Evolutionary conservation across 768 basidiomycete species (phyloP), one percentile per base, ranked within the genome.

Genomic region (Collybiopsis confluens): DNA sequence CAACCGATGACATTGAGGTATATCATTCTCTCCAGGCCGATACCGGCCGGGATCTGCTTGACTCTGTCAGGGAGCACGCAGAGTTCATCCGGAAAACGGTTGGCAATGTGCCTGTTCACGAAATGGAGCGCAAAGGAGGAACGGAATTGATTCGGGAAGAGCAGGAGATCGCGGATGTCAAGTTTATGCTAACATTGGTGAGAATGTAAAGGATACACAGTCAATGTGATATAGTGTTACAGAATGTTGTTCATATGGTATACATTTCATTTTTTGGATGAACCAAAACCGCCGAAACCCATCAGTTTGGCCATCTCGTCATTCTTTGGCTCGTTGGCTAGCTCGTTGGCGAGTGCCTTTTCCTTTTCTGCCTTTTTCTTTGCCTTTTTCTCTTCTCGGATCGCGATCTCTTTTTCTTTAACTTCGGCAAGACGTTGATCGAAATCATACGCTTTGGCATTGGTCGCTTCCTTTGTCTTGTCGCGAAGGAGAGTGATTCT

Each of bases 391-490:
- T 86, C 79, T 28, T 82, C 81, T 11, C 90, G 82, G 23, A 80
- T 69, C 0, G 80, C 74, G 9, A 75, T 72, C 67, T 95, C 92
- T 59, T 82, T 85, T 26, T 79, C 82, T 59, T 82, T 84, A 47
- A 98, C 83, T 61, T 93, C 90, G 28, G 84, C 82, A 11, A 98
- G 70, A 24, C 97, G 89, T 63, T 88, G 74, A 62, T 94, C 88
- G 71, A 99, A 99, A 71, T 99, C 96, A 64, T 83, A 99, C n/a
- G 86, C 82, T 65, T 97, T 97, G 0, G 91, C 87, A 24, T 80
- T 75, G 0, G 92, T 83, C 7, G 86, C 85, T 38, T 89, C 85
- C 57, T 85, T 88, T 2, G 95, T 95, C 68, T 85, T 86, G 67
- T 91, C 93, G 13, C 96, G 85, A 27, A 99, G 74, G 35, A 80